Base-by-base conservation (phyloP, 1,284 basidiomycete species). In the Moesziomyces sp. region DNA sequence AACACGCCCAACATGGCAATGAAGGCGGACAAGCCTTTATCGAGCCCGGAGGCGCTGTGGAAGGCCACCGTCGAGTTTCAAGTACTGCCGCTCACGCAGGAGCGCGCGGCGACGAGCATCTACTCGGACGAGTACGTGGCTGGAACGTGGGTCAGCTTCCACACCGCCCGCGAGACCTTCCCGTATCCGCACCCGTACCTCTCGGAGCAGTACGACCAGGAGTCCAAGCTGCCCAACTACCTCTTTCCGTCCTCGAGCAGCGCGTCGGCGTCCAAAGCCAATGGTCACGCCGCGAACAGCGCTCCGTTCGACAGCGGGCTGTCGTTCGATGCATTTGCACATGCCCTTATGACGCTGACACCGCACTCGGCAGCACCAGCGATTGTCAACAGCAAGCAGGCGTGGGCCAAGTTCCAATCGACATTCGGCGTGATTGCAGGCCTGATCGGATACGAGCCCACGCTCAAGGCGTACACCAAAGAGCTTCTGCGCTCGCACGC, bases 401-500 rank as follows among this genome's bases (percentile, higher is more conserved):
- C 79, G 0, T 81, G 79, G 79, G 44, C 57, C 28, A 75, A 77
- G 40, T 81, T 81, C 58, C 49, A 65, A 18, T 66, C 65, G 16
- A 81, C 79, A 14, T 81, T 81, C 38, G 58, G 52, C 46, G 70
- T 80, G 21, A 66, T 71, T 16, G 60, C 53, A 4, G 91, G 74
- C 24, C 57, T 73, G 9, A 48, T 66, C 30, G 75, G 65, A 16
- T 76, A 88, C 74, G 84, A 86, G 16, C 90, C 90, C 0, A 86
- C 91, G 19, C 89, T 87, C 76, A 79, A 84, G 13, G 85, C 88
- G 63, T 91, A 90, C 76, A 85, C 91, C 48, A 87, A 88, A 40
- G 86, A 89, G 72, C 90, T 91, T 76, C 85, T 93, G 52, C 82
- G 85, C 35, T 86, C 88, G 33, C 90, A 88, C 1, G 87, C 91